Evolutionary conservation across 805 yeast species (phyloP), one percentile per base, ranked within the genome.

Genomic region (Spathaspora passalidarum): DNA sequence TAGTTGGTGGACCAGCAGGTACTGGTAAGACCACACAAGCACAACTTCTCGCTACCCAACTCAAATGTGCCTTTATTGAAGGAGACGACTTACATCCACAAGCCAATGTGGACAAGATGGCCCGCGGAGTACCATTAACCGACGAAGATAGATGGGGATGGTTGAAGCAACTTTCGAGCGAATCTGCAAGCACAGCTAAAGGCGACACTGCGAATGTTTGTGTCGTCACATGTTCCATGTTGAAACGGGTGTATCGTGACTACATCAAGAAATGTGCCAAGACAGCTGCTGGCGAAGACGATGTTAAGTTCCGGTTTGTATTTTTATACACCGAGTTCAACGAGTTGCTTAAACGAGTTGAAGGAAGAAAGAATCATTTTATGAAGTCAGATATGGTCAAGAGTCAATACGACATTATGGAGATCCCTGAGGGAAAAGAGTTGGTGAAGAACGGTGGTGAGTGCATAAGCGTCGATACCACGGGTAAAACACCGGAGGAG

Each of bases 1-100:
- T 90, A 2, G 81, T 92, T 7, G 97, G 96, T 10, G 99, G 99
- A 0, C 96, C 98, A 0, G 91, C 97, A 0, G 98, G 98, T 7
- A 86, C 96, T 1, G 99, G 99, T 1, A 94, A 94, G 62, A 75
- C 95, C 18, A 88, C 97, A 1, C 78, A 86, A 17, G 96, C 88
- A 0, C 67, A 68, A 11, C 56, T 63, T 9, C 57, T 91, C 17
- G 63, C 84, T 0, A 49, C 66, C 17, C 57, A 65, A 18, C 73
- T 80, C 16, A 48, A 63, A 2, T 73, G 84, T 41, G 73, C 81
- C 2, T 90, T 79, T 59, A 63, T 90, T 10, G 99, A 94, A 63
- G 99, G 98, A 4, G 99, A 94, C 62, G 64, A 72, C 2, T 73
- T 84, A 21, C 97, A 91, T 62, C 89, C 96, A 2, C 54, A 56